A percentile compares a stretch with the other conserved stretches of the same genome.
phyloP scores from a whole-genome alignment of 768 basidiomycete species.

The Suillus ampliporus region DNA sequence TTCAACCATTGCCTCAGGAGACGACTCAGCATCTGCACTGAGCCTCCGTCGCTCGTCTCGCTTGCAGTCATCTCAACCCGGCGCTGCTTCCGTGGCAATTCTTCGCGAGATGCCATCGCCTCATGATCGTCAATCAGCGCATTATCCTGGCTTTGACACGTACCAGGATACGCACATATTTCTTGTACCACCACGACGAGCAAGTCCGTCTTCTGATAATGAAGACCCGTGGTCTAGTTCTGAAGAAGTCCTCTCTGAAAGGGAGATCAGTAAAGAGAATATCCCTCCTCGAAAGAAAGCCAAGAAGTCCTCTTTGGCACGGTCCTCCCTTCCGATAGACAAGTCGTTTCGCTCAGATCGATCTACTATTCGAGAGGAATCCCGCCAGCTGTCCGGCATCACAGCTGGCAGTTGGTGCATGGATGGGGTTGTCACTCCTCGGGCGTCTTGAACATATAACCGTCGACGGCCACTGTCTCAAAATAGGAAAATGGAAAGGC shows the following conservation, averaged over 20 bases:
- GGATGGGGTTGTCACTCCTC: not conserved
- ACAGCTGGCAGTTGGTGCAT: not conserved
- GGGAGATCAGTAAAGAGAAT: constrained; percentile 64
- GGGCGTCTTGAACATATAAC: not conserved
- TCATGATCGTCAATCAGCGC: constrained; percentile 58
- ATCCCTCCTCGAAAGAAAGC: constrained; percentile 51
- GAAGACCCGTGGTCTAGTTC: not conserved
- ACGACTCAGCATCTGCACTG: constrained; percentile 5
- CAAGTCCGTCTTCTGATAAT: constrained; percentile 12
- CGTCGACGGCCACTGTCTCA: not conserved
- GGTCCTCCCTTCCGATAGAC: not conserved
- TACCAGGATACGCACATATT: constrained; percentile 48
- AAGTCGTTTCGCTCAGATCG: not conserved
- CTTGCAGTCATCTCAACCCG: constrained; percentile 18
- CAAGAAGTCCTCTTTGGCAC: constrained; percentile 41
- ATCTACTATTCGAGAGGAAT: not conserved
- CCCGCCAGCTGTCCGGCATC: not conserved
- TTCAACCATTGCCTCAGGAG: constrained; percentile 14
- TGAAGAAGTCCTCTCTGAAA: constrained; percentile 29
- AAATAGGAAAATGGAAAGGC: not conserved
- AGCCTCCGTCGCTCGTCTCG: constrained; percentile 19
- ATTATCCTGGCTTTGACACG: constrained; percentile 72
- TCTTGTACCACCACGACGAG: constrained; percentile 10
- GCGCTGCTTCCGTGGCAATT: constrained; percentile 29
- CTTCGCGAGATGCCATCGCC: constrained; percentile 48